phyloP scores from a whole-genome alignment of 345 rosid genomes.

The Populus ilicifolia region DNA sequence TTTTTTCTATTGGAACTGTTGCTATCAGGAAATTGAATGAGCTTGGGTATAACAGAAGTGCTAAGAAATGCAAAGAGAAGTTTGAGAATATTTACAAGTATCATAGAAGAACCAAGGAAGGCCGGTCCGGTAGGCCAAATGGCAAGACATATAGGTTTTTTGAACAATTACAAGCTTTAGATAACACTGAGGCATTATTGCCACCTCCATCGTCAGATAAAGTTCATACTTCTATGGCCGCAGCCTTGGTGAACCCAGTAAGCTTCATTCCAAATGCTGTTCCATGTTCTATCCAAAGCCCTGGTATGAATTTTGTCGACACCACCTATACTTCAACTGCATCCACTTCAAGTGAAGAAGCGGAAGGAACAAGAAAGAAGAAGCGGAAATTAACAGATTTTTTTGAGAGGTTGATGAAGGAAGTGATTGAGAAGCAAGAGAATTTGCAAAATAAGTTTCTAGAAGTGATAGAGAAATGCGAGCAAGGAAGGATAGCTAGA shows the following conservation, averaged over 20 bases:
- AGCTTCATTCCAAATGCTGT: slow-evolving; percentile 2
- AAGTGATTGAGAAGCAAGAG: slow-evolving; percentile 31
- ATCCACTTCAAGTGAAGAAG: slow-evolving; percentile 25
- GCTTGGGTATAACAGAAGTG: slow-evolving; percentile 30
- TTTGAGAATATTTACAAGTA: slow-evolving; percentile 33
- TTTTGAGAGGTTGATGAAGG: slow-evolving; percentile 24
- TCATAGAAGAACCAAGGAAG: slow-evolving; percentile 35
- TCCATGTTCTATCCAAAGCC: slow-evolving; percentile 16
- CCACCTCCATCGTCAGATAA: slow-evolving; percentile 16
- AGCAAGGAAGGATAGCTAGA: slow-evolving; percentile 25
- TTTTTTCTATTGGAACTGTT: slow-evolving; percentile 5
- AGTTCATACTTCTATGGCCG: slow-evolving; percentile 1
- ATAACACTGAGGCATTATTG: neutral
- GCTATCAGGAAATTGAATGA: slow-evolving; percentile 26
- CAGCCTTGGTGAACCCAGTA: slow-evolving; percentile 8
- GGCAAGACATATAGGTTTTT: slow-evolving; percentile 31
- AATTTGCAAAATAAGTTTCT: slow-evolving; percentile 26
- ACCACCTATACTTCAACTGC: slow-evolving; percentile 20
- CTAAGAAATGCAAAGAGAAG: slow-evolving; percentile 36
- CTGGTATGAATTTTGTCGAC: slow-evolving; percentile 11
- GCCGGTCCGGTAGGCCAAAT: slow-evolving; percentile 19
- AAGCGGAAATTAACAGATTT: slow-evolving; percentile 16
- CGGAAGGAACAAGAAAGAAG: slow-evolving; percentile 23
- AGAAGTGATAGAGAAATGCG: slow-evolving; percentile 27
- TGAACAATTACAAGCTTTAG: slow-evolving; percentile 31